Conservation (phyloP, 1,284 basidiomycete genomes). For the Golubevia sp. region DNA sequence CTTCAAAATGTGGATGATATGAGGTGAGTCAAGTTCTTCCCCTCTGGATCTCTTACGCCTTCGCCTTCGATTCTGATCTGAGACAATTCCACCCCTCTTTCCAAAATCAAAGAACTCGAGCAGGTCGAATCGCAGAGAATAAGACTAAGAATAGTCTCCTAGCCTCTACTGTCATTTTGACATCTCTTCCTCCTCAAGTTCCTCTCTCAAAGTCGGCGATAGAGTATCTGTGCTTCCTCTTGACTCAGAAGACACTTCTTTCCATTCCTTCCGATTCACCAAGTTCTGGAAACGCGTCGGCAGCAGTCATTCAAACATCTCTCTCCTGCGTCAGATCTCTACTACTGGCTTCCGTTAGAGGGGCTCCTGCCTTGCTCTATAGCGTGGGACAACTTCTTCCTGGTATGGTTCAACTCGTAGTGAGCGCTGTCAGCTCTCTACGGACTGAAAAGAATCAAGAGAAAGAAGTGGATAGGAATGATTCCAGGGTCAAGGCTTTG, state of each 20-base stretch:
- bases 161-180: constrained; percentile 36
- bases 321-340: constrained; percentile 6
- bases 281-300: neutral
- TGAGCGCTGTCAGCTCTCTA: constrained; percentile 2
- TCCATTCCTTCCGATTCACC: neutral
- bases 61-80: neutral
- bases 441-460: neutral
- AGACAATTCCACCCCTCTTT: neutral
- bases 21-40: constrained; percentile 4
- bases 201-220: constrained; percentile 36
- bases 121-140: constrained; percentile 31
- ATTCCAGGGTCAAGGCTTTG: neutral
- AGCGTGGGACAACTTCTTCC: constrained; percentile 48
- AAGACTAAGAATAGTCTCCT: constrained; percentile 48
- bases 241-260: constrained; percentile 19
- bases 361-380: constrained; percentile 27
- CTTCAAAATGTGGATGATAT: constrained; percentile 48
- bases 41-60: too few species aligned
- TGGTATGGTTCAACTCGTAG: constrained; percentile 35
- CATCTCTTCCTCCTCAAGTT: constrained; percentile 31
- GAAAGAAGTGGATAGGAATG: neutral
- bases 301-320: neutral
- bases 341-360: constrained; percentile 16
- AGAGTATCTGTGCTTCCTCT: constrained; percentile 42
- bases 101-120: constrained; percentile 17